These are phyloP conservation scores for Condylostoma magnum DNA, from an alignment of 169 alveolate species.

Conservation along the genomic window DNA sequence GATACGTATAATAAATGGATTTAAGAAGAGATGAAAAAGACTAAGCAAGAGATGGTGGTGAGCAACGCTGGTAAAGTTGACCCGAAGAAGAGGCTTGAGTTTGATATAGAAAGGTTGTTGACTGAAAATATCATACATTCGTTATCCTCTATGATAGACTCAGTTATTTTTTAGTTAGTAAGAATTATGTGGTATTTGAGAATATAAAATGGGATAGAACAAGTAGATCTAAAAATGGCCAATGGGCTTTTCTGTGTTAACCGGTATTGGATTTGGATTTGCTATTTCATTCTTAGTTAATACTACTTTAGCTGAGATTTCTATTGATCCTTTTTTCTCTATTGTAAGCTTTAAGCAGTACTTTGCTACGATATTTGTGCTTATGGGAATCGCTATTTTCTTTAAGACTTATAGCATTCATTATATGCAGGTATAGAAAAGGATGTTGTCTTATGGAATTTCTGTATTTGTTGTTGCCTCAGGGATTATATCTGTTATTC, in stretches of 20 bases:
- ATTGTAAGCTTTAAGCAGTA: constrained; percentile 75
- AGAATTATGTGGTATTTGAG: too few species aligned
- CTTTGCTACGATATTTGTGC: constrained; percentile 86
- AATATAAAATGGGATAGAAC: too few species aligned
- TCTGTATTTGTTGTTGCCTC: constrained; percentile 80
- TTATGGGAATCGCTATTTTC: constrained; percentile 86
- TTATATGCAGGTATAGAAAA: constrained; percentile 52
- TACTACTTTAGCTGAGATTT: constrained; percentile 91
- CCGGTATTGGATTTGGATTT: constrained; percentile 87
- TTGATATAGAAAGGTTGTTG: constrained; percentile 58
- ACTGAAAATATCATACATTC: constrained; percentile 66
- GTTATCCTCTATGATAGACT: constrained; percentile 64
- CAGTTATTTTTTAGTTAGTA: constrained; percentile 27
- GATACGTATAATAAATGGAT: constrained; percentile 91
- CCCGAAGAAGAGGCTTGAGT: constrained; percentile 87
- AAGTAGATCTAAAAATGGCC: too few species aligned
- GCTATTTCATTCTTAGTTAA: constrained; percentile 88
- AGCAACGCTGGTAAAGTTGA: constrained; percentile 91
- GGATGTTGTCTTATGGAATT: constrained; percentile 52
- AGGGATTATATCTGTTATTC: constrained; percentile 89
- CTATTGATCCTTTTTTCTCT: constrained; percentile 88
- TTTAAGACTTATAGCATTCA: constrained; percentile 75
- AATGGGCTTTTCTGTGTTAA: too few species aligned
- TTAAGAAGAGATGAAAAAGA: constrained; percentile 93
- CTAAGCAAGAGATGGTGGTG: constrained; percentile 92